These are phyloP conservation scores for cucumber (Cucumis sativus) DNA, from an alignment of 306 rosid species.

Conservation along the genomic window DNA sequence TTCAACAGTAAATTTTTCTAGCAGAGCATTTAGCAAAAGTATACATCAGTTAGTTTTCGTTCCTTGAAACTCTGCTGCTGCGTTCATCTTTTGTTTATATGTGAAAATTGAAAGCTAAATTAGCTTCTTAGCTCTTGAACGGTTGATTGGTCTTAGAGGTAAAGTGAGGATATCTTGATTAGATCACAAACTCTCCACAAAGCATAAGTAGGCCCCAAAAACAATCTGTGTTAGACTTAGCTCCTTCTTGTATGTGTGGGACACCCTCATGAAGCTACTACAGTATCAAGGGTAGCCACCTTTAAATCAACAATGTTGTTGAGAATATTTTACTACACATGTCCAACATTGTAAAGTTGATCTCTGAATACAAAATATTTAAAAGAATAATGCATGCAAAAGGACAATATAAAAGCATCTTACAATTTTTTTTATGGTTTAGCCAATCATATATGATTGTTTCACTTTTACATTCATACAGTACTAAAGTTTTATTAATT, in stretches of 20 bases:
- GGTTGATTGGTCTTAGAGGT: not conserved
- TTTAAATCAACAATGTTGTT: not conserved
- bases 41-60: no score
- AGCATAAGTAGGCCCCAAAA: not conserved
- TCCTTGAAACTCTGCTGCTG: no score
- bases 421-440: not conserved
- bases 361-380: not conserved
- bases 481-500: not conserved
- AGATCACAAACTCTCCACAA: not conserved
- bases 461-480: not conserved
- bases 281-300: not conserved
- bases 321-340: not conserved
- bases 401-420: not conserved
- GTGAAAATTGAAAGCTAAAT: not conserved
- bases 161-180: not conserved
- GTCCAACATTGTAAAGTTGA: not conserved
- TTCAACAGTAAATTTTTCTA: no score
- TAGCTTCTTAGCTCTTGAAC: not conserved
- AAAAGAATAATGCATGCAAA: not conserved
- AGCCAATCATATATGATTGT: slow-evolving; percentile 1
- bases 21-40: no score
- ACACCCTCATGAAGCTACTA: not conserved
- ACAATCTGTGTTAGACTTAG: not conserved
- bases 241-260: not conserved
- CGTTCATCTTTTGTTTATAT: not conserved